phyloP scores from a whole-genome alignment of 306 rosid genomes.

The Sophora flavescens region DNA sequence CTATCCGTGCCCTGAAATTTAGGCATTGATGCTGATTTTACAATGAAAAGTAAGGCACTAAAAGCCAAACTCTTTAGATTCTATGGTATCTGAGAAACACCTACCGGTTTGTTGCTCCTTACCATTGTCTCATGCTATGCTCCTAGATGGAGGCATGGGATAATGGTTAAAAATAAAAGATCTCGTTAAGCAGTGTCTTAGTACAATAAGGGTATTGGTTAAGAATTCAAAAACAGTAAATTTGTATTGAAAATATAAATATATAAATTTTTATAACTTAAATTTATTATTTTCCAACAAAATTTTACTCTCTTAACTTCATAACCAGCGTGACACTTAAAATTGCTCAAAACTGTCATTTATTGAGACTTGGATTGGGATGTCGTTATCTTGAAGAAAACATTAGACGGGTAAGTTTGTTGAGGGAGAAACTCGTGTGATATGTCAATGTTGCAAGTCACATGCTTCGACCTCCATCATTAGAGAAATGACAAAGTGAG shows the following conservation, averaged over 20 bases:
- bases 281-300: no score
- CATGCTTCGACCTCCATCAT: constrained; percentile 17
- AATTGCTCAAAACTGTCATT: constrained; percentile 15
- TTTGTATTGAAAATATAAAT: no score
- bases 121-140: constrained; percentile 8
- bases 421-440: constrained; percentile 22
- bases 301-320: no score
- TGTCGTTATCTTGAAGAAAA: no score
- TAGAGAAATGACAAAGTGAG: constrained; percentile 4
- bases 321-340: background rate
- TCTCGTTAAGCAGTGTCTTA: no score
- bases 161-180: no score
- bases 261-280: no score
- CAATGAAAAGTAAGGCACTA: constrained; percentile 9
- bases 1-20: constrained; percentile 12
- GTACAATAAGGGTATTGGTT: no score
- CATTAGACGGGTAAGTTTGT: background rate
- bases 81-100: background rate
- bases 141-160: background rate
- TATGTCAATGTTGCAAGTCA: constrained; percentile 31
- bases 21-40: constrained; percentile 35
- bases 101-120: constrained; percentile 10
- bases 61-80: constrained; percentile 41
- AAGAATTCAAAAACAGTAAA: no score
- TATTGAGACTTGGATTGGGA: background rate